These are phyloP conservation scores for Iris pallida DNA, from an alignment of 116 monocot genomes.

Conservation along the genomic window DNA sequence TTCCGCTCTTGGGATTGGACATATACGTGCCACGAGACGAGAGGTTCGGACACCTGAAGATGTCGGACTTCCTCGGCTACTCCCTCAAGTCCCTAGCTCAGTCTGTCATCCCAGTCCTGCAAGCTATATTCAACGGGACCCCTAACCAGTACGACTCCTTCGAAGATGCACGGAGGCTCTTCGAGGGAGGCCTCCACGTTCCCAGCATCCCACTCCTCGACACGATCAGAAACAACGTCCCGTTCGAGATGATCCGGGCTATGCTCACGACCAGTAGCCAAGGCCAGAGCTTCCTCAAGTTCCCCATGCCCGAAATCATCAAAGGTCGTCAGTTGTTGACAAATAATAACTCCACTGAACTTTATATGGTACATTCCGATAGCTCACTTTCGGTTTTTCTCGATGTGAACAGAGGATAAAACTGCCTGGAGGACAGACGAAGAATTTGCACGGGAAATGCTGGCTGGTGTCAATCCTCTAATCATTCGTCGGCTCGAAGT, in stretches of 20 bases:
- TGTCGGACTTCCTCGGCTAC: constrained; percentile 29
- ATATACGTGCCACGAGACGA: constrained; percentile 35
- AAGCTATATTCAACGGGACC: constrained; percentile 8
- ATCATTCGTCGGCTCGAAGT: constrained; percentile 51
- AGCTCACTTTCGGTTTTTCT: not conserved
- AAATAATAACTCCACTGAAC: not conserved
- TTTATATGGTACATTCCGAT: not conserved
- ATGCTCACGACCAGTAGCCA: constrained; percentile 15
- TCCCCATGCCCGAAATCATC: constrained; percentile 42
- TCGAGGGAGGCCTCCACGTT: constrained; percentile 19
- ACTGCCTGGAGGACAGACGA: constrained; percentile 66
- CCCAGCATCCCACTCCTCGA: constrained; percentile 18
- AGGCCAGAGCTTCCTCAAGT: constrained; percentile 29
- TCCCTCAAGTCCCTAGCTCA: constrained; percentile 10
- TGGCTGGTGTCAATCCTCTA: constrained; percentile 65
- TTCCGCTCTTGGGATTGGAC: constrained; percentile 6
- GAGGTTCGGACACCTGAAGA: constrained; percentile 31
- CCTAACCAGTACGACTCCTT: constrained; percentile 18
- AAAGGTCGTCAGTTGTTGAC: constrained; percentile 12
- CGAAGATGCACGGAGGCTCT: constrained; percentile 17
- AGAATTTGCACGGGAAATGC: constrained; percentile 57
- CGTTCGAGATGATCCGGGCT: constrained; percentile 34
- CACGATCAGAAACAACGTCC: constrained; percentile 12
- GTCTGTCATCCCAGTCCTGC: constrained; percentile 8
- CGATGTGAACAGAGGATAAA: constrained; percentile 37